phyloP scores from a whole-genome alignment of 257 asterid genomes.

The Gardenia jasminoides region DNA sequence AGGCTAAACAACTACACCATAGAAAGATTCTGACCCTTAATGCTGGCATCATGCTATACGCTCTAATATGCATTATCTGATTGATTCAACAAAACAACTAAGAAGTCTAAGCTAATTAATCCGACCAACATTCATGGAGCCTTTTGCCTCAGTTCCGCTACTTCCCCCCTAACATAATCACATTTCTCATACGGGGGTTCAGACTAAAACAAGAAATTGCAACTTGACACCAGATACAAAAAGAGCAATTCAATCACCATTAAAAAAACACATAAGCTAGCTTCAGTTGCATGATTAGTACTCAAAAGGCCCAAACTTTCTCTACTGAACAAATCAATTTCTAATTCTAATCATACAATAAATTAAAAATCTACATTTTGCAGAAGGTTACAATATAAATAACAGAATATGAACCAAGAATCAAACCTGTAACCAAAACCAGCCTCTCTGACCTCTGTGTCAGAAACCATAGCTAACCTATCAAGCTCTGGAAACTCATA shows the following conservation, averaged over 20 bases:
- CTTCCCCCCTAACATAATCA: neutral
- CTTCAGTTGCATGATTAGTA: neutral
- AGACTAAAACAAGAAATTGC: neutral
- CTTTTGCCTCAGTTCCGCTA: neutral
- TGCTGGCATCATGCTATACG: neutral
- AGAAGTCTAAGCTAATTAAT: neutral
- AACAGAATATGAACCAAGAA: constrained; percentile 14
- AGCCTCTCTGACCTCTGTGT: constrained; percentile 77
- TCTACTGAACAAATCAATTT: neutral
- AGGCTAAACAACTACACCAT: neutral
- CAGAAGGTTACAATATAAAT: neutral
- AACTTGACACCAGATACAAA: neutral
- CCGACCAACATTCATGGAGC: neutral
- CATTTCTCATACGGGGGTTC: neutral
- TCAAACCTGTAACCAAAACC: constrained; percentile 89
- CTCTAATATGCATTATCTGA: neutral
- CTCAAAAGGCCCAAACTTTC: neutral
- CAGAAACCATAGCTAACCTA: constrained; percentile 60
- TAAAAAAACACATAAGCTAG: too few relatives aligned
- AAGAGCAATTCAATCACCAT: neutral
- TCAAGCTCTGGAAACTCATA: constrained; percentile 72
- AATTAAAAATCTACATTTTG: constrained; percentile 1
- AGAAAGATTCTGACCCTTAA: neutral
- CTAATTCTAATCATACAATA: neutral
- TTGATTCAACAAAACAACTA: neutral